These are phyloP conservation scores for Adansonia rubrostipa DNA, from an alignment of 441 rosid genomes.

Conservation along the genomic window DNA sequence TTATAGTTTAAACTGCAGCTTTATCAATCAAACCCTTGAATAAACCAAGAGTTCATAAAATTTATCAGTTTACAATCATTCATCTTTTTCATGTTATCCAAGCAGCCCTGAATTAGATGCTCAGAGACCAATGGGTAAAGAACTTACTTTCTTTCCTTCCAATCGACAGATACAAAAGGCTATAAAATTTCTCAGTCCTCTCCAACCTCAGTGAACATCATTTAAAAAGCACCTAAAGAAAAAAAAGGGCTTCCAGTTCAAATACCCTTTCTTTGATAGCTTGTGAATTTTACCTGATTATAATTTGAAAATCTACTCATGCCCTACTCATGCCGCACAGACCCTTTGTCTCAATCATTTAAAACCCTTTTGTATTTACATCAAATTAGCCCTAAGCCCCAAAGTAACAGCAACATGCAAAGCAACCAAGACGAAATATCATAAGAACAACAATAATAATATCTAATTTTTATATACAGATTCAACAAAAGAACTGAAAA, in stretches of 20 bases:
- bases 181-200: neutral
- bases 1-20: neutral
- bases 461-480: constrained; percentile 8
- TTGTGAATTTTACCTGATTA: neutral
- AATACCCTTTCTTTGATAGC: neutral
- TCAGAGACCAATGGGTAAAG: neutral
- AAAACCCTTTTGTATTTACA: neutral
- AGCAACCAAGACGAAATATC: neutral
- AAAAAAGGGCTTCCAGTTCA: neutral
- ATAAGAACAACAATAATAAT: neutral
- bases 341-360: neutral
- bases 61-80: neutral
- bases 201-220: neutral
- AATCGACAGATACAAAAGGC: neutral
- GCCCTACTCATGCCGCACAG: neutral
- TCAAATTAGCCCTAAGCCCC: neutral
- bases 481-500: constrained; percentile 2
- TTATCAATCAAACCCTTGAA: neutral
- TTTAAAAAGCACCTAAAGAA: neutral
- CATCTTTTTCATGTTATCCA: neutral
- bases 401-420: neutral
- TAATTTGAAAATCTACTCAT: neutral
- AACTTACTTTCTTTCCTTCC: constrained; percentile 4
- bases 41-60: neutral
- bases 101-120: neutral